These are phyloP conservation scores for Pseudotulostoma volvatum DNA, from an alignment of 495 filamentous ascomycete genomes.

Conservation along the genomic window DNA sequence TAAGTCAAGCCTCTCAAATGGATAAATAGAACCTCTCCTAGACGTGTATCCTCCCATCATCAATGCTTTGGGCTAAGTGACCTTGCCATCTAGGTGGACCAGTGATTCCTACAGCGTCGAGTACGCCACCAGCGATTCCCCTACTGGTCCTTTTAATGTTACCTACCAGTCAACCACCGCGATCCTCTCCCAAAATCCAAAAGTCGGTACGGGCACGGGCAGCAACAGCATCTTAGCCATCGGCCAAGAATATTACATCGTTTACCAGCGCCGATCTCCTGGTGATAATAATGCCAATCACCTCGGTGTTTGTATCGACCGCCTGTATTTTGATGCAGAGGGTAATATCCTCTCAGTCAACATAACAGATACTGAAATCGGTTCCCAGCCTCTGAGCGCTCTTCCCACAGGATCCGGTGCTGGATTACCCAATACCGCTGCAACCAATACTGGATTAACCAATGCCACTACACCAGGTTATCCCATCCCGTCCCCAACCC, in stretches of 20 bases:
- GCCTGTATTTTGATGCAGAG: too few species aligned
- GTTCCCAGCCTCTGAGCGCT: too few species aligned
- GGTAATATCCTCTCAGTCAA: too few species aligned
- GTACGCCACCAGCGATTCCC: conserved; percentile 27
- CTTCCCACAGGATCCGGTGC: too few species aligned
- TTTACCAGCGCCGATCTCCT: conserved; percentile 30
- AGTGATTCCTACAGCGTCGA: conserved; percentile 30
- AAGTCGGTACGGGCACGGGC: conserved; percentile 25
- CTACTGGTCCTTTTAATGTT: conserved; percentile 26
- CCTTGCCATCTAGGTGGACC: conserved; percentile 17
- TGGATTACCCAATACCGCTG: too few species aligned
- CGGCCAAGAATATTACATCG: conserved; percentile 31
- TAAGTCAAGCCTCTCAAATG: conserved; percentile 4
- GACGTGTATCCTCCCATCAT: background rate
- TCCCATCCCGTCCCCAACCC: too few species aligned
- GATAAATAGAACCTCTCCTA: too few species aligned
- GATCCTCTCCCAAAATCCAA: conserved; percentile 23
- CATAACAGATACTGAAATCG: too few species aligned
- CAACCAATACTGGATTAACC: too few species aligned
- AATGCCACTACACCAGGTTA: too few species aligned
- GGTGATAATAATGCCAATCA: conserved; percentile 24
- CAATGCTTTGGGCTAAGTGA: background rate
- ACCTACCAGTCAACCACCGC: conserved; percentile 14
- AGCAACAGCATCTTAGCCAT: conserved; percentile 27
- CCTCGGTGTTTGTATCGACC: too few species aligned